phyloP scores from a whole-genome alignment of 73 alveolate species.

The Symbiodinium natans region DNA sequence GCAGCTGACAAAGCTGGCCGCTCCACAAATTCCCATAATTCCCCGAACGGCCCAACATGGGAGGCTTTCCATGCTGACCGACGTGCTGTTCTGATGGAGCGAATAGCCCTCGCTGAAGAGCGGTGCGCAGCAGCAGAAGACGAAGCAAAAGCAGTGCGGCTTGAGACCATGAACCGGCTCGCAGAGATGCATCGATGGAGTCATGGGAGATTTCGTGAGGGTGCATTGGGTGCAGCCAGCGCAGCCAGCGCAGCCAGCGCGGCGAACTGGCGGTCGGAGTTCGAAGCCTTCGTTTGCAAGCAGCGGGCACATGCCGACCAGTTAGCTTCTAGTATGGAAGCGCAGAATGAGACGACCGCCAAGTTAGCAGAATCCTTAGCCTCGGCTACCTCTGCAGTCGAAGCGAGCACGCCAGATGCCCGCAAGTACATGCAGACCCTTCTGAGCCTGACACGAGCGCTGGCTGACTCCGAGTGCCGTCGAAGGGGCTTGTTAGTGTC shows the following conservation, averaged over 20 bases:
- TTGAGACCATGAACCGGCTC: neutral
- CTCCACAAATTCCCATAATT: neutral
- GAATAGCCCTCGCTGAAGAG: neutral
- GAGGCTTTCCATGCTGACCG: neutral
- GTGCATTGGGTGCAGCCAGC: too few species aligned
- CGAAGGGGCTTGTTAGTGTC: slow-evolving; percentile 39
- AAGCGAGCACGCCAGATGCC: slow-evolving; percentile 46
- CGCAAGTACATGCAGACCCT: slow-evolving; percentile 30
- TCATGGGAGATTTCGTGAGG: neutral
- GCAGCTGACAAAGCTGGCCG: neutral
- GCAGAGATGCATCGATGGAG: neutral
- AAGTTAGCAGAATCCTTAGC: slow-evolving; percentile 46
- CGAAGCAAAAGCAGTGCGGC: neutral
- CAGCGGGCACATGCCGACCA: slow-evolving; percentile 51
- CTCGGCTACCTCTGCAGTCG: slow-evolving; percentile 25
- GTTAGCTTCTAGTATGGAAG: slow-evolving; percentile 5
- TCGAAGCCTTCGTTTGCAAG: slow-evolving; percentile 37
- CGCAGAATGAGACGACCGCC: slow-evolving; percentile 2
- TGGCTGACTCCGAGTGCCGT: slow-evolving; percentile 58
- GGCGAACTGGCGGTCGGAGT: neutral
- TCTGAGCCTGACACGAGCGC: slow-evolving; percentile 17
- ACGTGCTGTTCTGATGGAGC: neutral
- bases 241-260: neutral
- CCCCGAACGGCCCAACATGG: neutral
- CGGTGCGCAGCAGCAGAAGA: neutral